Conservation (phyloP, 2,329 filamentous ascomycete species). For the Cladophialophora yegresii region DNA sequence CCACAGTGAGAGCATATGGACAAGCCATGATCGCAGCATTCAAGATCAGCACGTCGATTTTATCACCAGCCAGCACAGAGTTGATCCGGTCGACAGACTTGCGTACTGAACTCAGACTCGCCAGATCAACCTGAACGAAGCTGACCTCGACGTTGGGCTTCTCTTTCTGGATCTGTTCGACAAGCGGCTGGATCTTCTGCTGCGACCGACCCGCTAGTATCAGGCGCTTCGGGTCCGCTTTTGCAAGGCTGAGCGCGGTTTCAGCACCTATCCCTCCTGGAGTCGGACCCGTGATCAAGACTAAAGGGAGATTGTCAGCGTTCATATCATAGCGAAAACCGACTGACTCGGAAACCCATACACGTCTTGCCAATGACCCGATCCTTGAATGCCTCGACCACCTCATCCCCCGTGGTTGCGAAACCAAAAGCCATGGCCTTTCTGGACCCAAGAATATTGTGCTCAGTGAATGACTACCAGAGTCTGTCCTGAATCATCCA, state of each 20-base stretch:
- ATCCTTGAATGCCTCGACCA: constrained; percentile 40
- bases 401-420: constrained; percentile 39
- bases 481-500: neutral
- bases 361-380: constrained; percentile 40
- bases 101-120: constrained; percentile 30
- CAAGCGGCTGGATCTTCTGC: constrained; percentile 36
- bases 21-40: constrained; percentile 49
- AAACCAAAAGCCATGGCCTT: constrained; percentile 38
- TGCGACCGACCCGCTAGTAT: constrained; percentile 38
- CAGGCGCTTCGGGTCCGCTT: constrained; percentile 37
- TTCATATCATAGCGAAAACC: neutral
- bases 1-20: constrained; percentile 34
- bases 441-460: neutral
- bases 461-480: neutral
- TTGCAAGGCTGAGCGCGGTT: constrained; percentile 38
- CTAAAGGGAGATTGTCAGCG: constrained; percentile 22
- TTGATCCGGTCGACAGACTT: constrained; percentile 41
- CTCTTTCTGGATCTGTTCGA: constrained; percentile 32
- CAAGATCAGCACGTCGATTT: constrained; percentile 49
- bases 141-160: constrained; percentile 22
- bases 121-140: constrained; percentile 32
- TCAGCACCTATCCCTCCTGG: constrained; percentile 37
- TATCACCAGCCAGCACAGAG: constrained; percentile 27
- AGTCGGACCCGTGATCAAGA: constrained; percentile 38
- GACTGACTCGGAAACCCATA: constrained; percentile 18